A percentile compares a stretch with the other conserved stretches of the same genome.
Evolutionary conservation across 2,329 filamentous ascomycete species (phyloP).

Genomic region (Malbranchea zuffiana): DNA sequence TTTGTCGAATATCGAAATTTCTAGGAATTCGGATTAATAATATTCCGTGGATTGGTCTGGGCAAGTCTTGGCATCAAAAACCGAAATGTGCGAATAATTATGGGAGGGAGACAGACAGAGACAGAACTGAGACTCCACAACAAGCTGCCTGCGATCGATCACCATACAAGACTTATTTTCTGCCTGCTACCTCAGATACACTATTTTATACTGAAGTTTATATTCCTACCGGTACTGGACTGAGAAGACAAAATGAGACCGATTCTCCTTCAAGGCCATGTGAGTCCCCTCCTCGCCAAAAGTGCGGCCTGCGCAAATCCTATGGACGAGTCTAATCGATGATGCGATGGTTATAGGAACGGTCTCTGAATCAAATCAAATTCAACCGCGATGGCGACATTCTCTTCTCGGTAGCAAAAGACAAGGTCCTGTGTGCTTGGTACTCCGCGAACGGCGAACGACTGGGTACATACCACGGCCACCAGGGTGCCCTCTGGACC

Average conservation of each 20-base stretch:
- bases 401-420: constrained; percentile 90
- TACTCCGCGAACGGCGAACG: constrained; percentile 96
- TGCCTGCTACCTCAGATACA: too few relatives aligned
- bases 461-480: constrained; percentile 89
- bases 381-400: constrained; percentile 94
- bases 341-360: constrained; percentile 47
- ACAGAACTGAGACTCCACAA: too few relatives aligned
- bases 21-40: too few relatives aligned
- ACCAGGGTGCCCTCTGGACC: constrained; percentile 97
- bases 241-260: constrained; percentile 79
- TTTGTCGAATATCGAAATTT: too few relatives aligned
- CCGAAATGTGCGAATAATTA: too few relatives aligned
- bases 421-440: constrained; percentile 95
- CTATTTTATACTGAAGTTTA: neutral
- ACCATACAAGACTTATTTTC: too few relatives aligned
- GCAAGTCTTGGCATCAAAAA: too few relatives aligned
- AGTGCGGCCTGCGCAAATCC: neutral
- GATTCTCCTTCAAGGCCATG: constrained; percentile 89
- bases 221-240: neutral
- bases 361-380: constrained; percentile 90
- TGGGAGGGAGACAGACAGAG: too few relatives aligned
- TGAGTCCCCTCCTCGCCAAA: constrained; percentile 36
- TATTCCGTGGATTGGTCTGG: too few relatives aligned
- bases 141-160: too few relatives aligned
- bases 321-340: too few relatives aligned